Conservation (phyloP, 2,329 filamentous ascomycete genomes). For the Hymenoscyphus fraxineus region DNA sequence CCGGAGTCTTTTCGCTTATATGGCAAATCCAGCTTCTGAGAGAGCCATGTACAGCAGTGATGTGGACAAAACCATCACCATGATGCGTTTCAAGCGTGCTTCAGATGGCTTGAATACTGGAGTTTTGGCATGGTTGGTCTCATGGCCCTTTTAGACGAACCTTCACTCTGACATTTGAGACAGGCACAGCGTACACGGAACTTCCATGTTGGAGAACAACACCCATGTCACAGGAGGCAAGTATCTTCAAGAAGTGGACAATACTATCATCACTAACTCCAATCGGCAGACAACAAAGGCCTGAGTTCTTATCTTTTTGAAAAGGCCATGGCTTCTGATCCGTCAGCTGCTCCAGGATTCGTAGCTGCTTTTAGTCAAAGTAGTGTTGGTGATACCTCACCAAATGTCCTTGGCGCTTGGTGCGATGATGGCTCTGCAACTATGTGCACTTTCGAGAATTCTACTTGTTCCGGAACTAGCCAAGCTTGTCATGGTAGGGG, state of each 20-base stretch:
- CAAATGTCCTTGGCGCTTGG: constrained; percentile 80
- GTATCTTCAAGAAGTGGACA: background rate
- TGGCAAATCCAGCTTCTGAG: constrained; percentile 77
- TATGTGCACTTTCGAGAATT: constrained; percentile 72
- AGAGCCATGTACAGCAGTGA: constrained; percentile 59
- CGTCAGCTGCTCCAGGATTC: constrained; percentile 62
- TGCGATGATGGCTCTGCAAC: constrained; percentile 80
- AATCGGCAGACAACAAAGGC: constrained; percentile 73
- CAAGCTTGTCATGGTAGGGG: constrained; percentile 70
- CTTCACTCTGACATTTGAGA: background rate
- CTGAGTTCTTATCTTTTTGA: constrained; percentile 84
- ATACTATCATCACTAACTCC: constrained; percentile 2
- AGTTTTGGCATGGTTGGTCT: constrained; percentile 71
- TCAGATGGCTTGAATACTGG: constrained; percentile 74
- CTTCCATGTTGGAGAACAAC: constrained; percentile 86
- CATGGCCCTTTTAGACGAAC: constrained; percentile 24
- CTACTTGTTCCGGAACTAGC: constrained; percentile 69
- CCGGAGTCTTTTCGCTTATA: constrained; percentile 80
- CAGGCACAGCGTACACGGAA: constrained; percentile 68
- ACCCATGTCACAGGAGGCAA: constrained; percentile 69
- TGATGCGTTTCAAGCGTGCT: constrained; percentile 72
- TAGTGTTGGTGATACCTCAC: constrained; percentile 85
- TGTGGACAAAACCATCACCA: constrained; percentile 71
- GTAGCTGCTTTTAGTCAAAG: constrained; percentile 90
- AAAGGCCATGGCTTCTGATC: constrained; percentile 53